Conservation (phyloP, 2,329 filamentous ascomycete species). For the Fusarium avenaceum region DNA sequence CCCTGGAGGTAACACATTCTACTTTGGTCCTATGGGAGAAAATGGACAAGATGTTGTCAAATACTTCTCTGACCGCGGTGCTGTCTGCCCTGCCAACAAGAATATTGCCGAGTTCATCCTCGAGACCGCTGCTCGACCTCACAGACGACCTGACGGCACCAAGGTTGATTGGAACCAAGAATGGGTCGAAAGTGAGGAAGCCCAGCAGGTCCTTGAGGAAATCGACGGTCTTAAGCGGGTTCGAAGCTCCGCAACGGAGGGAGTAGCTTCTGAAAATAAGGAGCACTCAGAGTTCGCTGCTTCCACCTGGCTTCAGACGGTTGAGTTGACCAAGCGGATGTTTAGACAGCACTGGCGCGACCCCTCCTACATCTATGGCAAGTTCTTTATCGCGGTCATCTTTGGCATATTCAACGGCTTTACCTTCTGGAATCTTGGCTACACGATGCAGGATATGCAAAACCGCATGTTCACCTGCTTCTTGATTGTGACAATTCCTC, state of each 20-base stretch:
- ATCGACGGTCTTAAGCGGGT: conserved; percentile 59
- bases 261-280: conserved; percentile 4
- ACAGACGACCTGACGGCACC: conserved; percentile 53
- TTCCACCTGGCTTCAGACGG: conserved; percentile 71
- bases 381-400: conserved; percentile 78
- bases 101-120: conserved; percentile 66
- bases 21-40: conserved; percentile 66
- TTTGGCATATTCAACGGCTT: conserved; percentile 84
- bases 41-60: conserved; percentile 61
- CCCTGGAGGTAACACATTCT: conserved; percentile 65
- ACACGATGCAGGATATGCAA: conserved; percentile 77
- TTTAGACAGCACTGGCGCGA: conserved; percentile 83
- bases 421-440: conserved; percentile 79
- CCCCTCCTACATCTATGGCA: conserved; percentile 81
- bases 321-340: conserved; percentile 75
- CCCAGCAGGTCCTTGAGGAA: conserved; percentile 69
- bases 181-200: conserved; percentile 76
- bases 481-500: conserved; percentile 72
- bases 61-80: conserved; percentile 72
- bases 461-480: conserved; percentile 82
- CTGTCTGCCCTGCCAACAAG: conserved; percentile 70
- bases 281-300: conserved; percentile 73
- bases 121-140: conserved; percentile 58
- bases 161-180: conserved; percentile 80
- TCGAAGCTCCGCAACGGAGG: conserved; percentile 37